These are phyloP conservation scores for Marsdenia floribunda DNA, from an alignment of 257 asterid genomes.

Conservation along the genomic window DNA sequence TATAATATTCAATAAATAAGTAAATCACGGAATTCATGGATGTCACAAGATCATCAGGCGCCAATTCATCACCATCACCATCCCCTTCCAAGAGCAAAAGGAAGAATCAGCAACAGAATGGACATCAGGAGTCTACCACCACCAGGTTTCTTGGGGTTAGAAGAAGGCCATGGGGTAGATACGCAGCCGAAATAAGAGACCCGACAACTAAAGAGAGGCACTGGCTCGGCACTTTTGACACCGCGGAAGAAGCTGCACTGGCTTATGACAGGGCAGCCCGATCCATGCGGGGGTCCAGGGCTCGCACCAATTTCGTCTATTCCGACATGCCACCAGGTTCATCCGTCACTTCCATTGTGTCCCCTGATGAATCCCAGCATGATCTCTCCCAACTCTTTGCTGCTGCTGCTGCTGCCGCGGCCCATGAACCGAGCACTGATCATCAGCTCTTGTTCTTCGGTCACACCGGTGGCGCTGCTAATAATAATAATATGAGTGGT, in stretches of 20 bases:
- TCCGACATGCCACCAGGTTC: constrained; percentile 88
- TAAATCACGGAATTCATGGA: neutral
- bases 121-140: constrained; percentile 13
- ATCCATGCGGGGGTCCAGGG: constrained; percentile 67
- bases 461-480: neutral
- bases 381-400: constrained; percentile 30
- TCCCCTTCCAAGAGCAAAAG: constrained; percentile 53
- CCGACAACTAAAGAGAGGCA: constrained; percentile 80
- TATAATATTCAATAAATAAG: neutral
- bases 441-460: neutral
- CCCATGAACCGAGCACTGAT: neutral
- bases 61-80: constrained; percentile 19
- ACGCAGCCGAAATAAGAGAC: constrained; percentile 85
- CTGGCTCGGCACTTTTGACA: constrained; percentile 88
- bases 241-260: constrained; percentile 87
- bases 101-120: constrained; percentile 19
- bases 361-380: constrained; percentile 61
- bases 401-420: neutral
- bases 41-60: neutral
- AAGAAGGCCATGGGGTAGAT: constrained; percentile 86
- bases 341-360: constrained; percentile 68
- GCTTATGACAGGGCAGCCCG: constrained; percentile 86
- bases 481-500: too few species aligned
- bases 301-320: constrained; percentile 83
- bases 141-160: constrained; percentile 66